These are phyloP conservation scores for Penstemon eatonii DNA, from an alignment of 257 asterid species.

Conservation along the genomic window DNA sequence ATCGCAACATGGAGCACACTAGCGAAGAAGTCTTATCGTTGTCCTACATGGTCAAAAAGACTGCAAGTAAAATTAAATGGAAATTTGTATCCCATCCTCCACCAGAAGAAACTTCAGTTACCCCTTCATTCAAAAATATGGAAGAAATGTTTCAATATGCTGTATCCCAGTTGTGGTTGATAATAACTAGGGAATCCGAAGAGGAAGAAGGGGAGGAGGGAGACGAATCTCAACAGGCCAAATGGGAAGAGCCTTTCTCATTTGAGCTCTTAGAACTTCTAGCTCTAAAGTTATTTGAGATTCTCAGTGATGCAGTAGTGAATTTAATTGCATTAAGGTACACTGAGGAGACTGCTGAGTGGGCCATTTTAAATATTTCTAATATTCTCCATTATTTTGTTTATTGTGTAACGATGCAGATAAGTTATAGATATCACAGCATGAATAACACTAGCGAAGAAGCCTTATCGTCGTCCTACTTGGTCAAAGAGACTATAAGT, in stretches of 20 bases:
- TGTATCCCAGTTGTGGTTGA: conserved; percentile 35
- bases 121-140: conserved; percentile 48
- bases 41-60: conserved; percentile 26
- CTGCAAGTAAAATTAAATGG: conserved; percentile 62
- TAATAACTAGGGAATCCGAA: not conserved
- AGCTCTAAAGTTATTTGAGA: conserved; percentile 34
- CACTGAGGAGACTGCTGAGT: conserved; percentile 56
- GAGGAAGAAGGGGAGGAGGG: conserved; percentile 1
- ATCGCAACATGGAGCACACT: conserved; percentile 41
- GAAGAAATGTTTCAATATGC: conserved; percentile 36
- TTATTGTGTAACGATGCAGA: no score
- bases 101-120: conserved; percentile 28
- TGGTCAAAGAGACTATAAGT: no score
- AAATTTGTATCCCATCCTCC: conserved; percentile 45
- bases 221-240: conserved; percentile 35
- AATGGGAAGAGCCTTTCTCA: conserved; percentile 63
- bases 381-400: no score
- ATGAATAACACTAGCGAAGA: no score
- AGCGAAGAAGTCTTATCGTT: conserved; percentile 14
- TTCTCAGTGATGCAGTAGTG: conserved; percentile 51
- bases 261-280: conserved; percentile 58
- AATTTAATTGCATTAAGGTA: conserved; percentile 62
- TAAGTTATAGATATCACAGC: no score
- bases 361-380: conserved; percentile 58
- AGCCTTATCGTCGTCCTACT: no score